These are phyloP conservation scores for Rhizopus sp. DNA, from an alignment of 371 early-diverging fungal species.

Conservation along the genomic window DNA sequence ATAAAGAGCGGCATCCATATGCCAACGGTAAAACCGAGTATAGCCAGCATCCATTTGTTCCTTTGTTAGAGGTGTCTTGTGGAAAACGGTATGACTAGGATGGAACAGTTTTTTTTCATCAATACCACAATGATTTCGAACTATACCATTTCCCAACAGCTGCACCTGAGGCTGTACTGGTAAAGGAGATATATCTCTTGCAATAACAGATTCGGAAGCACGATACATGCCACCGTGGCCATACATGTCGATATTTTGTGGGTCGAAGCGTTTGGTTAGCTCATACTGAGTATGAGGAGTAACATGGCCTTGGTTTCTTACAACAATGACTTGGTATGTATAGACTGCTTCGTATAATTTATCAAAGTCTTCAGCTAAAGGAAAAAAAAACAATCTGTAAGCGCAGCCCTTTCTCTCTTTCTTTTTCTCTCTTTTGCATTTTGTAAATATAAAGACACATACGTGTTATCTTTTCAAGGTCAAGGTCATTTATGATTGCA, in stretches of 20 bases:
- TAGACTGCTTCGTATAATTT: constrained; percentile 47
- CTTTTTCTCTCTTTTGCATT: not conserved
- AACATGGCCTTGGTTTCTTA: constrained; percentile 45
- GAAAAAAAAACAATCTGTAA: not conserved
- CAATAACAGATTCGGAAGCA: constrained; percentile 42
- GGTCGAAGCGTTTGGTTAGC: constrained; percentile 48
- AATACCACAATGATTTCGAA: constrained; percentile 46
- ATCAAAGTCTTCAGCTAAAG: constrained; percentile 45
- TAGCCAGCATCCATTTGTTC: constrained; percentile 47
- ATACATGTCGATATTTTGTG: constrained; percentile 43
- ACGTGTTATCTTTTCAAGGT: constrained; percentile 47
- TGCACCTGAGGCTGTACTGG: constrained; percentile 49
- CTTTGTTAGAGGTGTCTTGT: constrained; percentile 33
- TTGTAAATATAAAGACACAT: not conserved
- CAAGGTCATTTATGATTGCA: constrained; percentile 39
- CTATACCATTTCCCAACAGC: constrained; percentile 44
- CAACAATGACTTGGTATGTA: constrained; percentile 47
- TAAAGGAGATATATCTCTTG: constrained; percentile 49
- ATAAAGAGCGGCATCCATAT: constrained; percentile 57
- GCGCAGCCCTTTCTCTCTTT: not conserved
- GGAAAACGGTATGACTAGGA: constrained; percentile 46
- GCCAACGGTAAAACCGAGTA: constrained; percentile 54
- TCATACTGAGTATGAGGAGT: constrained; percentile 43
- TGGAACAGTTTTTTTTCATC: constrained; percentile 44
- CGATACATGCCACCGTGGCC: constrained; percentile 50